phyloP scores from a whole-genome alignment of 1,284 basidiomycete species.

The Ceratorhiza oryzae-sativae region DNA sequence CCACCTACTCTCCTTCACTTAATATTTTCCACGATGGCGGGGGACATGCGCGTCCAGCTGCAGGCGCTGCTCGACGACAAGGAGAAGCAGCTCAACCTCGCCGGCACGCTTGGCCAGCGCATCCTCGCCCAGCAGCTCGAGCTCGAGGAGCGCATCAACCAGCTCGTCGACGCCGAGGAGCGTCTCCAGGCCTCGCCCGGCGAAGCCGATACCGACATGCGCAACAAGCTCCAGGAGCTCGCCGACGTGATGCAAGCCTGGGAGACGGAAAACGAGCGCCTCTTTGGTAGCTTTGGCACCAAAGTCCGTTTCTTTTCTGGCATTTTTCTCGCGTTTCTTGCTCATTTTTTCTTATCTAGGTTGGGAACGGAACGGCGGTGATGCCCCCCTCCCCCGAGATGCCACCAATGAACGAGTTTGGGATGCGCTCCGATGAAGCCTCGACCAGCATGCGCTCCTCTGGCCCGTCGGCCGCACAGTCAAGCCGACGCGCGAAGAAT shows the following conservation, averaged over 20 bases:
- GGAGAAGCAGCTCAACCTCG: conserved; percentile 87
- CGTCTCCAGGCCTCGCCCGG: conserved; percentile 64
- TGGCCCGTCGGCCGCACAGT: conserved; percentile 66
- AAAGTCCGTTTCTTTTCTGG: conserved; percentile 60
- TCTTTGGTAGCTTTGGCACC: conserved; percentile 73
- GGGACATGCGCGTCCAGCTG: conserved; percentile 74
- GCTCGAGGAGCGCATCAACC: conserved; percentile 83
- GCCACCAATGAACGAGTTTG: conserved; percentile 37
- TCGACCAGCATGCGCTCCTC: conserved; percentile 38
- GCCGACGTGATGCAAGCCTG: conserved; percentile 77
- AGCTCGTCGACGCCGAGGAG: conserved; percentile 67
- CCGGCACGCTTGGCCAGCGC: conserved; percentile 88
- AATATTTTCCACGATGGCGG: conserved; percentile 30
- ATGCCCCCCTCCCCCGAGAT: conserved; percentile 38
- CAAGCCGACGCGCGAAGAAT: conserved; percentile 78
- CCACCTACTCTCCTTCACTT: conserved; percentile 24
- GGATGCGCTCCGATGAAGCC: conserved; percentile 31
- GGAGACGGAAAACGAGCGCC: conserved; percentile 83
- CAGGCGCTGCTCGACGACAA: conserved; percentile 85
- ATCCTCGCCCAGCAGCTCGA: conserved; percentile 91
- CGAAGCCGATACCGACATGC: conserved; percentile 64
- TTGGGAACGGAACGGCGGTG: conserved; percentile 19
- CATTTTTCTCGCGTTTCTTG: conserved; percentile 28
- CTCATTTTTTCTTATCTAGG: conserved; percentile 25
- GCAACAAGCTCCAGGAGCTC: conserved; percentile 76